Evolutionary conservation across 805 yeast species (phyloP).

Genomic region (Zygosaccharomyces pseudorouxii): DNA sequence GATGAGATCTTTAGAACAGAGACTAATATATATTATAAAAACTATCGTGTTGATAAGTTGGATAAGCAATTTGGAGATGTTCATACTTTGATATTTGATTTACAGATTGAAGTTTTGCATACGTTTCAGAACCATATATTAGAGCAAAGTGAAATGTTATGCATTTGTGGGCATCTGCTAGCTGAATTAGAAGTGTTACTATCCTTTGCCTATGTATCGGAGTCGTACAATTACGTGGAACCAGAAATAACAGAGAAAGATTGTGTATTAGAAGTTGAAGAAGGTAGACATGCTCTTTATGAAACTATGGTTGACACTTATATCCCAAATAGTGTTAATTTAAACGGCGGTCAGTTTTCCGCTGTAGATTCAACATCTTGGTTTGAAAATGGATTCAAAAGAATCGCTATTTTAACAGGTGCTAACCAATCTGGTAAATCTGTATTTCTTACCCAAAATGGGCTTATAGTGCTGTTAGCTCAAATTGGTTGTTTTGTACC

Average conservation of each 20-base stretch:
- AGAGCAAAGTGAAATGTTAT: slow-evolving; percentile 12
- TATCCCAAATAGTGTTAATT: slow-evolving; percentile 41
- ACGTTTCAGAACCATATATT: slow-evolving; percentile 29
- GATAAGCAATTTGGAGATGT: slow-evolving; percentile 42
- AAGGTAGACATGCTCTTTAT: slow-evolving; percentile 47
- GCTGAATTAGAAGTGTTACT: slow-evolving; percentile 39
- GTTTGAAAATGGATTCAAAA: slow-evolving; percentile 20
- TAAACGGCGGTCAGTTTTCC: slow-evolving; percentile 24
- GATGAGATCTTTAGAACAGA: slow-evolving; percentile 38
- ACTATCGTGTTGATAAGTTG: slow-evolving; percentile 27
- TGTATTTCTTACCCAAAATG: slow-evolving; percentile 45
- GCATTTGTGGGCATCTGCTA: slow-evolving; percentile 21
- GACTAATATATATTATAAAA: slow-evolving; percentile 38
- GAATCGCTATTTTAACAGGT: slow-evolving; percentile 43
- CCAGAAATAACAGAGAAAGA: slow-evolving; percentile 33
- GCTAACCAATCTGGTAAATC: slow-evolving; percentile 52
- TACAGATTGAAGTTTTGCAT: slow-evolving; percentile 40
- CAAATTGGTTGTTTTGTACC: slow-evolving; percentile 56
- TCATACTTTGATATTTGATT: slow-evolving; percentile 38
- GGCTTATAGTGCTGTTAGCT: slow-evolving; percentile 44
- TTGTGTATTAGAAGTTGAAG: slow-evolving; percentile 30
- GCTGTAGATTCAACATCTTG: slow-evolving; percentile 3
- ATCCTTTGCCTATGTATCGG: slow-evolving; percentile 35
- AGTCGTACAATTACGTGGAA: slow-evolving; percentile 26
- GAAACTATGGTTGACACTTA: slow-evolving; percentile 39